Percentiles rank a stretch among this genome's conserved stretches.
These are phyloP conservation scores for Pythium scleroteichum DNA, from an alignment of 352 stramenopile species.

Conservation along the genomic window DNA sequence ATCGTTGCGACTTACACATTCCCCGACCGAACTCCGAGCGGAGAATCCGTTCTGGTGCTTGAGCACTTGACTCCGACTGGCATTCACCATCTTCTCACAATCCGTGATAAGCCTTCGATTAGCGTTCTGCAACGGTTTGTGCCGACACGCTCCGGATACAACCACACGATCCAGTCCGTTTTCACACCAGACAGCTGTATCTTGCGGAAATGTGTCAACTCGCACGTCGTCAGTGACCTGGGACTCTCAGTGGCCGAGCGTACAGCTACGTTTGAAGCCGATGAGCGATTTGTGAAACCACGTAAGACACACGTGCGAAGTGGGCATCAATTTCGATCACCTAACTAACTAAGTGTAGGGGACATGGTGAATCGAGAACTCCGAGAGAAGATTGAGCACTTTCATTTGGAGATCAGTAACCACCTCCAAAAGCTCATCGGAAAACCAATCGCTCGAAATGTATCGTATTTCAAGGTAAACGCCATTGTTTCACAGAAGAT, in stretches of 20 bases:
- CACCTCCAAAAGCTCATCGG: constrained; percentile 66
- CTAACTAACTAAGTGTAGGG: too few relatives aligned
- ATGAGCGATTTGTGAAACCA: constrained; percentile 43
- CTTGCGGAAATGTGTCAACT: constrained; percentile 67
- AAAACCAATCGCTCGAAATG: constrained; percentile 54
- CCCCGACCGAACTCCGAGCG: constrained; percentile 42
- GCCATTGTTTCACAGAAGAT: too few relatives aligned
- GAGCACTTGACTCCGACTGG: constrained; percentile 51
- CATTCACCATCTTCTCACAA: constrained; percentile 47
- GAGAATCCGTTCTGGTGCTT: constrained; percentile 49
- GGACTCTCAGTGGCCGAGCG: constrained; percentile 40
- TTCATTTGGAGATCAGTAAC: constrained; percentile 53
- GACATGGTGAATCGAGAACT: constrained; percentile 53
- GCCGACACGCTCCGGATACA: constrained; percentile 68
- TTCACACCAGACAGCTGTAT: constrained; percentile 62
- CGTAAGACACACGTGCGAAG: constrained; percentile 34
- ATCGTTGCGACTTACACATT: constrained; percentile 62
- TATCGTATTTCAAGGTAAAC: constrained; percentile 76
- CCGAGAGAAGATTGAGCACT: constrained; percentile 46
- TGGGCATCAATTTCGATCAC: too few relatives aligned
- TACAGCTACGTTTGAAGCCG: constrained; percentile 61
- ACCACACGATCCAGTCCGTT: constrained; percentile 62
- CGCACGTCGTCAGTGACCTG: constrained; percentile 44
- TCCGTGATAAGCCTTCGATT: constrained; percentile 52
- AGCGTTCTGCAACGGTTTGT: constrained; percentile 72